phyloP scores from a whole-genome alignment of 2,329 filamentous ascomycete genomes.

The Aspergillus fructus region DNA sequence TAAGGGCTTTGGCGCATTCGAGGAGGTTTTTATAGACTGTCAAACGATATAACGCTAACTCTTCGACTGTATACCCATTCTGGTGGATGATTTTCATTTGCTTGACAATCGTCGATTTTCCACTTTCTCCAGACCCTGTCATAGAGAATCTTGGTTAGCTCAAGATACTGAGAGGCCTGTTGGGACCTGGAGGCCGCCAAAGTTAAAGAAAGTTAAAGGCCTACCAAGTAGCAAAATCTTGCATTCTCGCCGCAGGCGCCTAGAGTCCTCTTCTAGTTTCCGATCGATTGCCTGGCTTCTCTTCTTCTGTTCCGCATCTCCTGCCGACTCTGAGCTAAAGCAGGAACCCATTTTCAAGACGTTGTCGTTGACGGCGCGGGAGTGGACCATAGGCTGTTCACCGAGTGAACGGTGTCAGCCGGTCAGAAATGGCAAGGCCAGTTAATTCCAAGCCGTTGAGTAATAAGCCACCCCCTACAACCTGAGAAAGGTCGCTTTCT shows the following conservation, averaged over 20 bases:
- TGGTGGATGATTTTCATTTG: constrained; percentile 99
- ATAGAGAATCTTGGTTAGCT: constrained; percentile 14
- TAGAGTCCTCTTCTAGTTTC: constrained; percentile 90
- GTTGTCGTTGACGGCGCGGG: constrained; percentile 23
- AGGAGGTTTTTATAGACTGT: constrained; percentile 98
- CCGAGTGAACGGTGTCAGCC: constrained; percentile 27
- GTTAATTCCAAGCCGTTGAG: constrained; percentile 8
- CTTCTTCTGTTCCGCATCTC: constrained; percentile 91
- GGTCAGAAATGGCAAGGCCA: constrained; percentile 21
- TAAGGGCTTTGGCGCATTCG: constrained; percentile 92
- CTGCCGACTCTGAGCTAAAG: constrained; percentile 77
- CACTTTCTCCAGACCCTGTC: constrained; percentile 92
- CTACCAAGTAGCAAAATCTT: constrained; percentile 92
- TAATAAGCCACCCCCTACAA: constrained; percentile 3
- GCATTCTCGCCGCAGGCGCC: constrained; percentile 92
- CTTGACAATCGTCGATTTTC: constrained; percentile 98
- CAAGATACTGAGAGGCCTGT: neutral
- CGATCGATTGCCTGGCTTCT: constrained; percentile 94
- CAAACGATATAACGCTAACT: constrained; percentile 88
- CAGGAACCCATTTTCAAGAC: constrained; percentile 75
- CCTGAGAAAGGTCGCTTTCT: neutral
- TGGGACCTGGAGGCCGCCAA: neutral
- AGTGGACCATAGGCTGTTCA: constrained; percentile 24
- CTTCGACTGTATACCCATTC: constrained; percentile 93
- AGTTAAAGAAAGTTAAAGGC: constrained; percentile 5